Percentiles rank a stretch among this genome's conserved stretches.
Conservation (phyloP, 2,329 filamentous ascomycete species). For the Alternaria burnsii region DNA sequence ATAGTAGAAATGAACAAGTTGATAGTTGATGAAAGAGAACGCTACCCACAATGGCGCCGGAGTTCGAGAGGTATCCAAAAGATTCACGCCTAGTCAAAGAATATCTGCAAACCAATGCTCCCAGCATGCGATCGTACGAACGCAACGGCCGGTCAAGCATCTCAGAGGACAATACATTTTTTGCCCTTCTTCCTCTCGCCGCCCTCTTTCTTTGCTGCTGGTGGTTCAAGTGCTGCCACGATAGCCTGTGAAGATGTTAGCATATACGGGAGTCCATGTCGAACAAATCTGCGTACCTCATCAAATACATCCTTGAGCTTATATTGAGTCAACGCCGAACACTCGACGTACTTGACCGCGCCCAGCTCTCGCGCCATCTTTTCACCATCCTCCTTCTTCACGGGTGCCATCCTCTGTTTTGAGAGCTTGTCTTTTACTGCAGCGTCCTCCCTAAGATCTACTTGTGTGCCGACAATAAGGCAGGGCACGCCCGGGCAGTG, state of each 20-base stretch:
- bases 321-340: slow-evolving; percentile 96
- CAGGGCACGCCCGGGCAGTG: slow-evolving; percentile 98
- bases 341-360: slow-evolving; percentile 98
- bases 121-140: slow-evolving; percentile 25
- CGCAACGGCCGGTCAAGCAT: slow-evolving; percentile 5
- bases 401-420: slow-evolving; percentile 96
- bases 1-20: slow-evolving; percentile 30
- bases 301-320: slow-evolving; percentile 99
- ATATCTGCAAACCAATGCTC: slow-evolving; percentile 40
- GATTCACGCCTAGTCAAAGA: slow-evolving; percentile 46
- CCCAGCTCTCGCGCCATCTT: slow-evolving; percentile 97
- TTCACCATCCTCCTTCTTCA: slow-evolving; percentile 91
- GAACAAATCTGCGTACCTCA: slow-evolving; percentile 70
- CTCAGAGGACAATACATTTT: slow-evolving; percentile 50
- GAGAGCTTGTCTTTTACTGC: slow-evolving; percentile 88
- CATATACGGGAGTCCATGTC: not conserved
- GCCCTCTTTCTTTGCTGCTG: slow-evolving; percentile 73
- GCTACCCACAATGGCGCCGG: slow-evolving; percentile 53
- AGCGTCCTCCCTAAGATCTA: slow-evolving; percentile 89
- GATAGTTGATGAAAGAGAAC: slow-evolving; percentile 44
- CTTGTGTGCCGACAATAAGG: slow-evolving; percentile 96
- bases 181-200: slow-evolving; percentile 47
- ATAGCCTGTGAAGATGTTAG: slow-evolving; percentile 72
- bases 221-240: slow-evolving; percentile 91
- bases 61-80: slow-evolving; percentile 52